Conservation (phyloP, 2,329 filamentous ascomycete species). For the Ophiostoma sp. region DNA sequence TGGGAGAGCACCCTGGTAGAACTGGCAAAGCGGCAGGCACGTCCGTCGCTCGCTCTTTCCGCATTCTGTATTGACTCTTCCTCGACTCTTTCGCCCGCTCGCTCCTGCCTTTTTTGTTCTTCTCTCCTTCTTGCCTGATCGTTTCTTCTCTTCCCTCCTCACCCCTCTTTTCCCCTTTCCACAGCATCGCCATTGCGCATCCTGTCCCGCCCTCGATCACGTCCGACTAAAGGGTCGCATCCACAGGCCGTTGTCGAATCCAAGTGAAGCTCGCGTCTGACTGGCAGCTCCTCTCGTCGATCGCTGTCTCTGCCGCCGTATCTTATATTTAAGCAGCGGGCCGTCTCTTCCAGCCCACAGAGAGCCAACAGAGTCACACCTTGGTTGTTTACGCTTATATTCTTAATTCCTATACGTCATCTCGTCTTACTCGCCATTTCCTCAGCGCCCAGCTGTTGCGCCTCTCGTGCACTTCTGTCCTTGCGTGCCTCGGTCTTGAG, state of each 20-base stretch:
- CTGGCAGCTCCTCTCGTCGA: background rate
- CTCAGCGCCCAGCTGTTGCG: background rate
- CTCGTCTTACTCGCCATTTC: background rate
- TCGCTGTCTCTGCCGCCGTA: too few species aligned
- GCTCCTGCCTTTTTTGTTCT: conserved; percentile 1
- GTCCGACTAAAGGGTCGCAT: background rate
- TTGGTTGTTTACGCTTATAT: background rate
- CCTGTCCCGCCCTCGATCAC: background rate
- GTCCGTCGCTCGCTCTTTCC: conserved; percentile 1
- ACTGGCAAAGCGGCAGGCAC: background rate
- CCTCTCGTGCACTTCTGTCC: background rate
- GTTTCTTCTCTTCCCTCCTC: background rate
- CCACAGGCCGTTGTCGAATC: conserved; percentile 6
- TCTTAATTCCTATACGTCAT: background rate
- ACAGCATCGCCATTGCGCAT: background rate
- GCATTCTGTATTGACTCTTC: background rate
- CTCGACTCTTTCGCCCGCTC: background rate
- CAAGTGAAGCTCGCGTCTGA: too few species aligned
- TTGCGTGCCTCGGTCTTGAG: background rate
- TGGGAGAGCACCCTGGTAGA: background rate
- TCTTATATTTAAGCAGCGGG: conserved; percentile 1
- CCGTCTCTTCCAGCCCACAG: background rate
- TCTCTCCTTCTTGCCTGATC: background rate
- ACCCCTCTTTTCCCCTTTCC: background rate
- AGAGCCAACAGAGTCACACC: conserved; percentile 5